Percentiles rank a stretch among this genome's conserved stretches.
Conservation (phyloP, 768 basidiomycete genomes). For the Kwoniella dejecticola region DNA sequence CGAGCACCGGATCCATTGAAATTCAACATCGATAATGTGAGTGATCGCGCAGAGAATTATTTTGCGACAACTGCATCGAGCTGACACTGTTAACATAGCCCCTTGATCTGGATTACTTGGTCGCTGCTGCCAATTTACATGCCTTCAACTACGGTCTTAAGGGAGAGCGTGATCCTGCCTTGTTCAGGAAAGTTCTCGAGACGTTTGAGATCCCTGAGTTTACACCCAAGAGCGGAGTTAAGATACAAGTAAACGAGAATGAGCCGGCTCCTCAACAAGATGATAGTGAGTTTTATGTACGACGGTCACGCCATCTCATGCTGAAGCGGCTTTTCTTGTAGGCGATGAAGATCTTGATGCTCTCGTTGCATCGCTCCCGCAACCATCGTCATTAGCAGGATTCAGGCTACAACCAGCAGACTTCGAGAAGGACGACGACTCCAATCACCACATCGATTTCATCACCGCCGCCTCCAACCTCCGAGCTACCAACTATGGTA, state of each 20-base stretch:
- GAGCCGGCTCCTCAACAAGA: conserved; percentile 67
- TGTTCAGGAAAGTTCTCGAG: conserved; percentile 83
- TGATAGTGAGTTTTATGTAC: conserved; percentile 57
- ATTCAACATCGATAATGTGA: conserved; percentile 83
- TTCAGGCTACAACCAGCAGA: conserved; percentile 93
- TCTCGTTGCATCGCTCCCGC: conserved; percentile 71
- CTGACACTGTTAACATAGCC: conserved; percentile 62
- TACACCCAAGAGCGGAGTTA: conserved; percentile 86
- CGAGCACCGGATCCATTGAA: conserved; percentile 86
- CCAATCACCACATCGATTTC: conserved; percentile 97
- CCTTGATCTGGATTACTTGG: conserved; percentile 81
- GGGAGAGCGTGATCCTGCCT: conserved; percentile 74
- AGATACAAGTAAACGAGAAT: conserved; percentile 92
- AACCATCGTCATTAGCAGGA: conserved; percentile 90
- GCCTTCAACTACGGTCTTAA: conserved; percentile 97
- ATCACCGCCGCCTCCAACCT: conserved; percentile 97
- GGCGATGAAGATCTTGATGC: conserved; percentile 61
- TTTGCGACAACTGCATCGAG: not conserved
- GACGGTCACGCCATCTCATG: too few relatives aligned
- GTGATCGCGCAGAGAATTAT: conserved; percentile 56
- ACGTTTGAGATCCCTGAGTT: conserved; percentile 86
- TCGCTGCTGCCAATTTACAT: conserved; percentile 92
- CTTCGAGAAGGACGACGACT: conserved; percentile 99
- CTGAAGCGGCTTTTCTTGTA: too few relatives aligned
- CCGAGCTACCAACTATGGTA: conserved; percentile 91